A percentile compares a stretch with the other conserved stretches of the same genome.
Evolutionary conservation across 2,329 filamentous ascomycete genomes (phyloP).

Genomic region (Paracoccidioides lutzii): DNA sequence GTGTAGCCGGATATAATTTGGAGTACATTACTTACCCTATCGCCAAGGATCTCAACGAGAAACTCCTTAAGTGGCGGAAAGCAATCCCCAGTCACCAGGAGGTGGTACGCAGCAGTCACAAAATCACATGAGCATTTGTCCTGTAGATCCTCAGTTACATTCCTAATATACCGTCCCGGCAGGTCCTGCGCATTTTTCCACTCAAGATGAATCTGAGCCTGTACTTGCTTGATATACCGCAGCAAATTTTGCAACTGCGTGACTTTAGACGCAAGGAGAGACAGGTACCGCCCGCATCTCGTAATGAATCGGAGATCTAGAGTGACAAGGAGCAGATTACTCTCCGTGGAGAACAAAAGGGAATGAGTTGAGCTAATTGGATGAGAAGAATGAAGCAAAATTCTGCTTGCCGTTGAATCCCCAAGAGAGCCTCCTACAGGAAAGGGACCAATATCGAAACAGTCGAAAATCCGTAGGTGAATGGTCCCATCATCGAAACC

Average conservation of each 20-base stretch:
- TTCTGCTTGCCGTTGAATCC: constrained; percentile 27
- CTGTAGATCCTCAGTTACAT: constrained; percentile 61
- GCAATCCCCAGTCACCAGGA: constrained; percentile 72
- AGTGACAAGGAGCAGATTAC: constrained; percentile 50
- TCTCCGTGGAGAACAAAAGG: constrained; percentile 42
- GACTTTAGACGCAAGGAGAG: constrained; percentile 72
- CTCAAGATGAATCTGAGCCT: constrained; percentile 65
- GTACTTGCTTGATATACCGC: constrained; percentile 69
- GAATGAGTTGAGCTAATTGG: constrained; percentile 62
- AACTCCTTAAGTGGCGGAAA: constrained; percentile 68
- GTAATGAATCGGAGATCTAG: constrained; percentile 76
- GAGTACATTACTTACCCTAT: constrained; percentile 46
- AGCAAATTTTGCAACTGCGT: constrained; percentile 78
- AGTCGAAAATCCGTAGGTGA: constrained; percentile 74
- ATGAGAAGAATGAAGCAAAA: constrained; percentile 55
- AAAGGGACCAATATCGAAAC: constrained; percentile 59
- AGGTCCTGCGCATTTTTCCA: constrained; percentile 74
- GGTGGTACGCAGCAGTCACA: constrained; percentile 66
- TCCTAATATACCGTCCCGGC: constrained; percentile 62
- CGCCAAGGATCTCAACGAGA: constrained; percentile 69
- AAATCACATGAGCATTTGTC: constrained; percentile 53
- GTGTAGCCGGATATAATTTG: neutral
- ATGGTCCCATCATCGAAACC: constrained; percentile 59
- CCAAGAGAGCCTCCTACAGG: constrained; percentile 27
- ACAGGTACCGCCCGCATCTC: constrained; percentile 61